Percentiles rank a stretch among this genome's conserved stretches.
Conservation (phyloP, 2,329 filamentous ascomycete genomes). For the Trichoderma sp. region DNA sequence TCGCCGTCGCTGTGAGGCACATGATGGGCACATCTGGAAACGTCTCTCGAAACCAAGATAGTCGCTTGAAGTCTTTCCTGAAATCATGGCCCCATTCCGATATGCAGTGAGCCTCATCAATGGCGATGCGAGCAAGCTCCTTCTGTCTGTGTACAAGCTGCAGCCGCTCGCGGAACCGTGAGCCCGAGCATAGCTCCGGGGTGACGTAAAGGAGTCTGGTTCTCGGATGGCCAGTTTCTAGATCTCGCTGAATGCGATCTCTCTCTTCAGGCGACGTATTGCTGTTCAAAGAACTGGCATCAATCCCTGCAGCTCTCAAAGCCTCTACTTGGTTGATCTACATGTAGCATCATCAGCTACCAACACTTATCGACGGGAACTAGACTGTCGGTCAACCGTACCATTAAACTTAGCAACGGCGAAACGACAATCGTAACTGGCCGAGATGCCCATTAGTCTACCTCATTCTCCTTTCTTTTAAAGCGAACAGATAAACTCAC, state of each 20-base stretch:
- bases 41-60: conserved; percentile 79
- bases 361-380: not conserved
- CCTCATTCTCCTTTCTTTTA: not conserved
- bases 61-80: conserved; percentile 82
- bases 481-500: conserved; percentile 49
- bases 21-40: conserved; percentile 88
- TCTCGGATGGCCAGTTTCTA: conserved; percentile 81
- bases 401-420: conserved; percentile 85
- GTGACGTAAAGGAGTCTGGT: conserved; percentile 89
- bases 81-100: conserved; percentile 99
- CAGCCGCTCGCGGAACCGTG: conserved; percentile 73
- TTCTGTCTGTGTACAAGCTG: conserved; percentile 72
- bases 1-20: conserved; percentile 89
- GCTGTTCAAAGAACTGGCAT: conserved; percentile 83
- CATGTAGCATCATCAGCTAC: not conserved
- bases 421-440: conserved; percentile 86
- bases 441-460: not conserved
- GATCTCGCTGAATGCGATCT: conserved; percentile 70
- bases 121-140: conserved; percentile 81
- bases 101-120: conserved; percentile 96
- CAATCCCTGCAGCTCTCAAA: conserved; percentile 68
- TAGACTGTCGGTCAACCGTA: conserved; percentile 32
- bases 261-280: conserved; percentile 66
- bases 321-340: conserved; percentile 90
- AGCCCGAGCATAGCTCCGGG: conserved; percentile 78